Evolutionary conservation across 208 protist species (phyloP), one percentile per base, ranked within the genome.

Genomic region (Wallacemonas rigidus): DNA sequence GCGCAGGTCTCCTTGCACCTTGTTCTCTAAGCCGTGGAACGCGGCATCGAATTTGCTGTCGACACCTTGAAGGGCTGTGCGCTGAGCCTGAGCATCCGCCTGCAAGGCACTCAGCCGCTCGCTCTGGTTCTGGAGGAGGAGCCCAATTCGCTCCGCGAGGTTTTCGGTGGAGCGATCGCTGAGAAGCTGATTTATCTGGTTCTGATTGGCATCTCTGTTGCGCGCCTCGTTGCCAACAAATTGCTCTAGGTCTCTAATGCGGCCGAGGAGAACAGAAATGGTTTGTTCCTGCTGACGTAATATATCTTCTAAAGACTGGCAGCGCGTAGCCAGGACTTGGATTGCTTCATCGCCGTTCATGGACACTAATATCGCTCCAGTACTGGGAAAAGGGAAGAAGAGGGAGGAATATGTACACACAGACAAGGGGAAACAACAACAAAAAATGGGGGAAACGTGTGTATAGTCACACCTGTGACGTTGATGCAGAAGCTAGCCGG

Each of bases 261-360:
- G 85, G n/a, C 85, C 76, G n/a, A 96, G 81, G 0, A 94, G 60
- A 6, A 72, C 73, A 9, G 76, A 58, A 56, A 92, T 72, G 6
- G 78, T 87, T 11, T 87, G 82, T 74, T 94, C 92, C 67, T 90
- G 87, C 70, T 87, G 80, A 0, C 82, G 87, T 17, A 96, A 81
- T 26, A 94, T 86, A 57, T 94, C 87, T 77, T 96, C 89, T 61
- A 96, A 74, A 2, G 92, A 96, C 47, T 85, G 26, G n/a, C 91
- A 71, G 7, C 92, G 83, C 45, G 80, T 82, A 8, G 77, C 79
- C 57, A 96, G 67, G 5, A 82, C 87, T 1, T 53, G 67, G 44
- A 88, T 69, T 11, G 63, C 85, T 2, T 90, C 84, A 51, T 56
- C 40, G 40, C 35, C 35, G 40, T 62, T 77, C 74, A 39, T 41